Evolutionary conservation across 2,329 filamentous ascomycete species (phyloP).

Genomic region (Camptophora hylomeconis): DNA sequence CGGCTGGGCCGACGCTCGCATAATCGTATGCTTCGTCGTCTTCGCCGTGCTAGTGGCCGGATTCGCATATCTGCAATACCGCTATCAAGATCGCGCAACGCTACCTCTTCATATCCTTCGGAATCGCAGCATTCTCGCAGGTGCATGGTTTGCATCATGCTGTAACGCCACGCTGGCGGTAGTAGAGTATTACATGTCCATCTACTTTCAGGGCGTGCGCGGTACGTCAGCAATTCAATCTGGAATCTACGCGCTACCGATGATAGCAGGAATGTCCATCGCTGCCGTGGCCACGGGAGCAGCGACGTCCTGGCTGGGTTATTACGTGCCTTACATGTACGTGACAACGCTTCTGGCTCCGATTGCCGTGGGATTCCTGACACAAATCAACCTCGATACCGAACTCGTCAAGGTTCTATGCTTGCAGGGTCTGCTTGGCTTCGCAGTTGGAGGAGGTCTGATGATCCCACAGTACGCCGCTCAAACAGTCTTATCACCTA

Average conservation of each 20-base stretch:
- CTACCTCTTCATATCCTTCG: slow-evolving; percentile 36
- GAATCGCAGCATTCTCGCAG: slow-evolving; percentile 25
- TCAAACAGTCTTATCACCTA: slow-evolving; percentile 13
- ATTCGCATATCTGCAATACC: slow-evolving; percentile 35
- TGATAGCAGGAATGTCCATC: slow-evolving; percentile 6
- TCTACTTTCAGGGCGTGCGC: slow-evolving; percentile 19
- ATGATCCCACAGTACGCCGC: slow-evolving; percentile 11
- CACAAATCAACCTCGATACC: slow-evolving; percentile 5
- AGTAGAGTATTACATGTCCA: slow-evolving; percentile 8
- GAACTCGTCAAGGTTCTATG: slow-evolving; percentile 15
- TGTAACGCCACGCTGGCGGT: slow-evolving; percentile 17
- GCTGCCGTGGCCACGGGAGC: slow-evolving; percentile 1
- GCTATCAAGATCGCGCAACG: slow-evolving; percentile 33
- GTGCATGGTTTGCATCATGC: slow-evolving; percentile 22
- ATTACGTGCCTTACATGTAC: slow-evolving; percentile 18
- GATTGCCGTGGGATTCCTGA: slow-evolving; percentile 17
- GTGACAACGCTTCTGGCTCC: slow-evolving; percentile 16
- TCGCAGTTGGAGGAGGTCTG: slow-evolving; percentile 15
- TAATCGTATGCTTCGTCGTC: slow-evolving; percentile 36
- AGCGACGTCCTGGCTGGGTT: slow-evolving; percentile 4
- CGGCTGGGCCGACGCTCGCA: slow-evolving; percentile 25
- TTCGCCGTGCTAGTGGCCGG: slow-evolving; percentile 24
- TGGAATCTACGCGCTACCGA: slow-evolving; percentile 6
- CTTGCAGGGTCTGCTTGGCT: slow-evolving; percentile 19
- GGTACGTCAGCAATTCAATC: slow-evolving; percentile 7